Evolutionary conservation across 1,284 basidiomycete species (phyloP), one percentile per base, ranked within the genome.

Genomic region (Trichosporon sp.): DNA sequence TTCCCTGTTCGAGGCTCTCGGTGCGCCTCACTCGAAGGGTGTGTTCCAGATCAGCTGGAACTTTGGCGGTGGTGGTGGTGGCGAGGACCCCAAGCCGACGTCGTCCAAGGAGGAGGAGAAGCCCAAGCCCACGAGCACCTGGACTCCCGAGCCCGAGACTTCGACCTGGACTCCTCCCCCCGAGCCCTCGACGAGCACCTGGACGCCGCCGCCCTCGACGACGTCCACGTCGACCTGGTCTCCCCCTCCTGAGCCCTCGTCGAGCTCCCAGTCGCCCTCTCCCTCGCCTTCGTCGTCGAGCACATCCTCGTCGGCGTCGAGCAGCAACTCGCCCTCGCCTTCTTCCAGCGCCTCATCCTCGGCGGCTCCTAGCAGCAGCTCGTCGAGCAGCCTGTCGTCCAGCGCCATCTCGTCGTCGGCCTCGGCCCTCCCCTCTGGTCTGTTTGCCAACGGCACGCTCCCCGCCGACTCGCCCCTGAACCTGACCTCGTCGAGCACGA

Each of bases 1-100:
- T 11, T 87, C 89, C 68, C 88, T 97, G 59, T 97, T 97, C 86
- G 66, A 71, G n/a, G 70, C 77, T 69, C 84, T 85, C 72, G 80
- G 80, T 8, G 76, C 74, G 76, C 64, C 38, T n/a, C 59, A 31
- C 21, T 76, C 78, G 63, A 69, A 71, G 0, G 92, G 91, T 70
- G 85, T 89, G 19, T 74, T 93, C 66, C 84, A 84, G 68, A 89
- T 89, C 69, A 76, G 78, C 21, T 92, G 91, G 91, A 83, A 74
- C 75, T 88, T 85, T 81, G 81, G 83, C 67, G 84, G 80, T 68
- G 86, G 81, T n/a, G 19, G 40, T 5, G 68, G 72, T 21, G 70
- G 68, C 43, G 46, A 26, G 16, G 64, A 51, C 12, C 61, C 59
- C 31, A 63, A 63, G 59, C 59, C 59, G 59, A 63, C 59, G 59